phyloP scores from a whole-genome alignment of 305 asterid genomes.

The Solanum hybrid region DNA sequence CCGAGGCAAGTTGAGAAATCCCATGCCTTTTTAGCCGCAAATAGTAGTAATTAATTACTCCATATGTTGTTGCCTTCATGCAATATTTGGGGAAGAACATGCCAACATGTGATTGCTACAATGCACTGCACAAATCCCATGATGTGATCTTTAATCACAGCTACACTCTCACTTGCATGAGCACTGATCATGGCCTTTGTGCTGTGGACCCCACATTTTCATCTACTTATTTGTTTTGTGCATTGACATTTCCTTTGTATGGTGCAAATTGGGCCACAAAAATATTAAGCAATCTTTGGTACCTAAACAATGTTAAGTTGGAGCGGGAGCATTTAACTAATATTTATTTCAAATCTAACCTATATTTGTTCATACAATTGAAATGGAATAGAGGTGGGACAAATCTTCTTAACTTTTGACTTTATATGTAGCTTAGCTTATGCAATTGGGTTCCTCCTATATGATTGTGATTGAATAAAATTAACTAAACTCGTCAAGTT shows the following conservation, averaged over 20 bases:
- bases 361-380: neutral
- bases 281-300: neutral
- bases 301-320: neutral
- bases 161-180: neutral
- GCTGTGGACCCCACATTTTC: neutral
- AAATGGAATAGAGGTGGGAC: neutral
- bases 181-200: neutral
- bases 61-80: neutral
- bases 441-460: neutral
- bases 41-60: neutral
- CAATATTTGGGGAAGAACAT: constrained; percentile 4
- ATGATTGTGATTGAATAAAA: neutral
- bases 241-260: neutral
- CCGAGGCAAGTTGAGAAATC: neutral
- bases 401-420: neutral
- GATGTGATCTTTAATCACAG: neutral
- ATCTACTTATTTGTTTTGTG: neutral
- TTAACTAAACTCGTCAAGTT: neutral
- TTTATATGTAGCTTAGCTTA: neutral
- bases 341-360: neutral
- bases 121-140: neutral
- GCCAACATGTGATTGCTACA: neutral
- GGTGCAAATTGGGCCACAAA: neutral
- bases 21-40: neutral
- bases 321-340: neutral